phyloP scores from a whole-genome alignment of 2,329 filamentous ascomycete genomes.

The Calonectria ilicicola region DNA sequence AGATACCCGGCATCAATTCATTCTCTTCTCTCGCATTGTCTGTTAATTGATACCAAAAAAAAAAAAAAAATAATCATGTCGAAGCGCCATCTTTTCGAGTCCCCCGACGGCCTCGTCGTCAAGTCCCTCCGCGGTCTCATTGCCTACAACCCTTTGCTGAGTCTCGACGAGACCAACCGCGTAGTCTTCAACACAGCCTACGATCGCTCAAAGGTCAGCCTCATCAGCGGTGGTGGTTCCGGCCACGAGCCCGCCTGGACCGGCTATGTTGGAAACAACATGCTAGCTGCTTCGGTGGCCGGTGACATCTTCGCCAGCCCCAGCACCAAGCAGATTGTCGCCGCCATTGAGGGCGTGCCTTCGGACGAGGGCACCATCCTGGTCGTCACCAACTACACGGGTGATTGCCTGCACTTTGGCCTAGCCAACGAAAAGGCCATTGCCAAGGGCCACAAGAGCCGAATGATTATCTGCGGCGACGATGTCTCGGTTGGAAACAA shows the following conservation, averaged over 20 bases:
- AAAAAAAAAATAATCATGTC: constrained; percentile 54
- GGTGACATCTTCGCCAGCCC: constrained; percentile 83
- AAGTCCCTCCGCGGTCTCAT: constrained; percentile 64
- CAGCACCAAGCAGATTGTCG: constrained; percentile 77
- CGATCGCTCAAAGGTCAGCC: constrained; percentile 57
- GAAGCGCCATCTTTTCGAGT: constrained; percentile 64
- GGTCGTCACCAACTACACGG: constrained; percentile 82
- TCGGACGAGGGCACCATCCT: constrained; percentile 71
- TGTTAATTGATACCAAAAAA: background rate
- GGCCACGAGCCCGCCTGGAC: constrained; percentile 81
- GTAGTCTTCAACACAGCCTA: constrained; percentile 63
- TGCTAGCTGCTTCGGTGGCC: constrained; percentile 76
- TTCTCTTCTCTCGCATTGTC: background rate
- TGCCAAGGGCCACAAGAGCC: constrained; percentile 64
- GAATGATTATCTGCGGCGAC: constrained; percentile 72
- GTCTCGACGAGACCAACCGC: constrained; percentile 62
- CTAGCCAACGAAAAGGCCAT: constrained; percentile 64
- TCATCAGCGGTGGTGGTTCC: constrained; percentile 70
- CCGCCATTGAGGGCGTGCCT: constrained; percentile 72
- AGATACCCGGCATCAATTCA: background rate
- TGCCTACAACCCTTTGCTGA: constrained; percentile 64
- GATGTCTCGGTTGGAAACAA: constrained; percentile 73
- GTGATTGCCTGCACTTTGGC: constrained; percentile 71
- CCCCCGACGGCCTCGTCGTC: constrained; percentile 64
- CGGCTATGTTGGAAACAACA: constrained; percentile 76